phyloP scores from a whole-genome alignment of 148 eudicot species.

The Rhododendron ferrugineum region DNA sequence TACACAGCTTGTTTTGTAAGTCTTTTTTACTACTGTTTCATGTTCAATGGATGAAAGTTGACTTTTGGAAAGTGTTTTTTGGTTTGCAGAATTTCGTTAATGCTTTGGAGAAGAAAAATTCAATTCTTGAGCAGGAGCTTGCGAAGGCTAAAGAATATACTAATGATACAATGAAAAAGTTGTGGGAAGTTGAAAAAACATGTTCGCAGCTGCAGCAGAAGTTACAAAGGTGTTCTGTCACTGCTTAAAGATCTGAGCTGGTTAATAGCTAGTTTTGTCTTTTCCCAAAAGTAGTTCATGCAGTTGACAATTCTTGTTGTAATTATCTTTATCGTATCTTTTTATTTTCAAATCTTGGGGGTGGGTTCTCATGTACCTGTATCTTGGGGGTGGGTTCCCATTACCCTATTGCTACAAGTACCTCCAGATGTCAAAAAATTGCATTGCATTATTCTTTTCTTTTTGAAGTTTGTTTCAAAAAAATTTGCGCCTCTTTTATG shows the following conservation, averaged over 20 bases:
- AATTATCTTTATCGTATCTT: neutral
- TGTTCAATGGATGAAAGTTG: neutral
- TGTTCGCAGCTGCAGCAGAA: slow-evolving; percentile 67
- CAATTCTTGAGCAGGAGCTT: slow-evolving; percentile 56
- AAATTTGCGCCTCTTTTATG: neutral
- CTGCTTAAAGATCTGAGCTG: neutral
- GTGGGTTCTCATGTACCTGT: neutral
- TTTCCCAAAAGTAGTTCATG: neutral
- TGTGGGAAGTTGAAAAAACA: slow-evolving; percentile 63
- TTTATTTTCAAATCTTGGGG: neutral
- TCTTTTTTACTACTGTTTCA: neutral
- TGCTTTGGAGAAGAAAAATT: slow-evolving; percentile 60
- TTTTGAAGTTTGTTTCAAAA: neutral
- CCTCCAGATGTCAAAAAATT: neutral
- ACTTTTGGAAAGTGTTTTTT: neutral
- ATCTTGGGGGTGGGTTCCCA: neutral
- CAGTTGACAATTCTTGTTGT: neutral
- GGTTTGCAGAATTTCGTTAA: slow-evolving; percentile 56
- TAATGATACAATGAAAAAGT: slow-evolving; percentile 41
- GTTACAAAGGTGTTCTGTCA: slow-evolving; percentile 47
- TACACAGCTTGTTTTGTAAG: neutral
- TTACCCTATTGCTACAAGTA: neutral
- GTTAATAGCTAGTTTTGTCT: neutral
- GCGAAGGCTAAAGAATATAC: slow-evolving; percentile 55
- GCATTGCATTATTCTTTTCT: slow-evolving; percentile 4